Evolutionary conservation across 192 early-diverging fungal species (phyloP).

Genomic region (Blastocladiella britannica): DNA sequence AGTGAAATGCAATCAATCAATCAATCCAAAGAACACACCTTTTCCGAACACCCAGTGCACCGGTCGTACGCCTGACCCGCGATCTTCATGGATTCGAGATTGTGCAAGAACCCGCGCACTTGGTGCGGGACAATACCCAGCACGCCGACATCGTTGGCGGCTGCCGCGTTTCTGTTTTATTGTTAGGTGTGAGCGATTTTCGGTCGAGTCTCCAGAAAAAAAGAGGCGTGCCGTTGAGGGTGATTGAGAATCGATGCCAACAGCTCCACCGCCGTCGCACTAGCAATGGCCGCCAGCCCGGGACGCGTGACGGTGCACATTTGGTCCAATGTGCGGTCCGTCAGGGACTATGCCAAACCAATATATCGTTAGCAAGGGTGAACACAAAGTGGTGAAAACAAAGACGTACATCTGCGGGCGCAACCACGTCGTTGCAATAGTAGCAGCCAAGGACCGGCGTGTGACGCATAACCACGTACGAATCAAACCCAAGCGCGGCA

Average conservation of each 20-base stretch:
- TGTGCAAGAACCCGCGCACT: slow-evolving; percentile 72
- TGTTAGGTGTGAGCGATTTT: slow-evolving; percentile 25
- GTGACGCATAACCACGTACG: slow-evolving; percentile 88
- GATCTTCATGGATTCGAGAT: slow-evolving; percentile 67
- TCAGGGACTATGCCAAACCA: slow-evolving; percentile 39
- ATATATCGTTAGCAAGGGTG: slow-evolving; percentile 3
- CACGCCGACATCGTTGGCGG: slow-evolving; percentile 5
- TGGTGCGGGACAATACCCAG: slow-evolving; percentile 82
- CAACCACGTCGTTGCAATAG: slow-evolving; percentile 95
- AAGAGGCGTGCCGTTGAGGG: slow-evolving; percentile 30
- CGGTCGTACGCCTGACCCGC: slow-evolving; percentile 61
- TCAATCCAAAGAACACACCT: slow-evolving; percentile 10
- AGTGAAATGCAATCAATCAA: background rate
- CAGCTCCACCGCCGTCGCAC: slow-evolving; percentile 74
- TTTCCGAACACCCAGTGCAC: slow-evolving; percentile 78
- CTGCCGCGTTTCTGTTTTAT: background rate
- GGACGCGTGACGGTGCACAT: slow-evolving; percentile 96
- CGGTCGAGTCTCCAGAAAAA: slow-evolving; percentile 15
- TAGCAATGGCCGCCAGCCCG: slow-evolving; percentile 74
- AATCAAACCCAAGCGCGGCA: slow-evolving; percentile 86
- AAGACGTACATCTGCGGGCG: slow-evolving; percentile 62
- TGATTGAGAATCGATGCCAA: slow-evolving; percentile 74
- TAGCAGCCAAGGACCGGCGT: slow-evolving; percentile 66
- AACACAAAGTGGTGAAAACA: too few relatives aligned
- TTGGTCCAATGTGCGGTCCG: slow-evolving; percentile 85